Conservation (phyloP, 768 basidiomycete species). For the Collybiopsis confluens region DNA sequence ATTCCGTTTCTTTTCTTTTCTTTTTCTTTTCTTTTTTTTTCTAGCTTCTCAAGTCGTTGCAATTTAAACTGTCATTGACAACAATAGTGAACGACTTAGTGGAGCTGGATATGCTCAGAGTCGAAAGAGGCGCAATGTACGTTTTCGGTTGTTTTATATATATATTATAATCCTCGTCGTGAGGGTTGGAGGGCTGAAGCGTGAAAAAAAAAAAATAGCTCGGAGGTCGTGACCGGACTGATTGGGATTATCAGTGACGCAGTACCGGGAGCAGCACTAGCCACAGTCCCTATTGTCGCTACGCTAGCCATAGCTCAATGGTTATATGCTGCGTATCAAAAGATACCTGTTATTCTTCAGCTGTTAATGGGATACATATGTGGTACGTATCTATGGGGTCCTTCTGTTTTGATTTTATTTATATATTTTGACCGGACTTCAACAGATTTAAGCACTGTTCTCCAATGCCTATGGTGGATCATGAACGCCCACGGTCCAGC, state of each 20-base stretch:
- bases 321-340: background rate
- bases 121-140: no score
- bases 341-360: background rate
- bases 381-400: background rate
- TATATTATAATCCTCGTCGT: no score
- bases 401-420: background rate
- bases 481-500: background rate
- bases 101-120: no score
- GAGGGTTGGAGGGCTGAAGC: no score
- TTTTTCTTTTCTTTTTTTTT: no score
- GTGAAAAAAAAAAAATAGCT: no score
- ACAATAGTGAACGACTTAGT: background rate
- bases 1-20: no score
- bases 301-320: background rate
- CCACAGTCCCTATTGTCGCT: background rate
- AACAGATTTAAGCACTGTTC: slow-evolving; percentile 1
- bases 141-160: no score
- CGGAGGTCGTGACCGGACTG: background rate
- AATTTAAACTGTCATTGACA: background rate
- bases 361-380: background rate
- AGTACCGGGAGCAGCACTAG: background rate
- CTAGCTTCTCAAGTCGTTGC: background rate
- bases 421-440: background rate
- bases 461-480: slow-evolving; percentile 3
- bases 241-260: background rate